Base-by-base conservation (phyloP, 768 basidiomycete genomes). In the Postia placenta region DNA sequence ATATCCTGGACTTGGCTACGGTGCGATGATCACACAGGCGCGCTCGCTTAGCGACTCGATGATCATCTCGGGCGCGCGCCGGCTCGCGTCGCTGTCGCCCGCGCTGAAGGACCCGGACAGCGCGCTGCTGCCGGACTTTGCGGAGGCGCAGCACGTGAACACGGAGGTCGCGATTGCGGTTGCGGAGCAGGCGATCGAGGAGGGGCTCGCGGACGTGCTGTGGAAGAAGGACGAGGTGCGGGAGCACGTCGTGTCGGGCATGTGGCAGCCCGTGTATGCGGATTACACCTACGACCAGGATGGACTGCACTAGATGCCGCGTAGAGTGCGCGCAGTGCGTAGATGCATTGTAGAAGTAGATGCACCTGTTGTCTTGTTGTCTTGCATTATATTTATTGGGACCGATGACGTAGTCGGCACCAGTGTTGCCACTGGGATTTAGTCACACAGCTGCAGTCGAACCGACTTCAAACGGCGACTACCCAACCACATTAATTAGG, bases 1-100 rank as follows among this genome's bases (percentile, higher is more conserved):
- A 43, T 92, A 91, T 64, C 90, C 91, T 2, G 92, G 88, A 22
- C 76, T 93, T 26, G 90, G 89, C 5, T 82, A 88, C 51, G 91
- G 91, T 28, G 76, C 87, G 33, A 81, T 92, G 57, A 69, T 91
- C 22, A 70, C 80, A 9, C 70, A 81, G 51, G 80, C 87, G 0
- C 71, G 76, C 4, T 66, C 61, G 6, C 73, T 94, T 57, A 83
- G 87, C 1, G 87, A 92, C 64, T 78, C 74, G n/a, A 92, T 94
- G 92, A 86, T 94, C 63, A 81, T 91, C 35, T 85, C 85, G 2
- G 91, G 87, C 7, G 81, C 88, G 0, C 74, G 71, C 23, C 77
- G 82, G 11, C 82, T 94, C 30, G 87, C 90, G 0, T 70, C 79
- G 6, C 76, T 93, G 37, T 81, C 89, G 0, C 90, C 90, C 1